Evolutionary conservation across 2,329 filamentous ascomycete genomes (phyloP).

Genomic region (Neonectria sp.): DNA sequence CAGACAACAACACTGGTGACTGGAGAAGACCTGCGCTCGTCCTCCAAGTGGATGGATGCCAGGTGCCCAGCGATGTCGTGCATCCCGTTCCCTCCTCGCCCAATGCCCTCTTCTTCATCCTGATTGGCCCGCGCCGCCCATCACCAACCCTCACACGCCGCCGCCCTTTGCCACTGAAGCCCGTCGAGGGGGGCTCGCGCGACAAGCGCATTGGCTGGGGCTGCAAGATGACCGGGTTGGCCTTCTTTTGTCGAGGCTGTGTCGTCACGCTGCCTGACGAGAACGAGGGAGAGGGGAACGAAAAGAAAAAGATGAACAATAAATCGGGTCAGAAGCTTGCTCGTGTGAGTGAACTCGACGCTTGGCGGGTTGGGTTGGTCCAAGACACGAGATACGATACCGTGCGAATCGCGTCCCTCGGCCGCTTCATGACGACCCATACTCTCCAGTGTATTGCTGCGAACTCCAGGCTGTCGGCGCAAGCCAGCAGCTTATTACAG

Average conservation of each 20-base stretch:
- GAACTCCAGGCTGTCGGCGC: not conserved
- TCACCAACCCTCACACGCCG: constrained; percentile 19
- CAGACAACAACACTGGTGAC: not conserved
- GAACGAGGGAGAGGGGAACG: not conserved
- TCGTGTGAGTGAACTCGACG: constrained; percentile 40
- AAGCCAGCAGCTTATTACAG: not conserved
- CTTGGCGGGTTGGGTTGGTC: constrained; percentile 36
- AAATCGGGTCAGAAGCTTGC: not conserved
- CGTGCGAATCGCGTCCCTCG: not conserved
- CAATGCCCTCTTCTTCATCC: constrained; percentile 7
- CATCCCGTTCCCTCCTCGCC: constrained; percentile 38
- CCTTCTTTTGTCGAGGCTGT: constrained; percentile 42
- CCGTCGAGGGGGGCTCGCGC: constrained; percentile 48
- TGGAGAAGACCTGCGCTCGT: not conserved
- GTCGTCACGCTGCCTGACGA: constrained; percentile 42
- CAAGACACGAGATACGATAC: not conserved
- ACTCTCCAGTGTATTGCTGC: not conserved
- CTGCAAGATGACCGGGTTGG: constrained; percentile 38
- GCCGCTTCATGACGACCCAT: not conserved
- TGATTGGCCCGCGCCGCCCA: constrained; percentile 23
- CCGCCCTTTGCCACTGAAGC: constrained; percentile 48
- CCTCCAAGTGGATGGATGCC: not conserved
- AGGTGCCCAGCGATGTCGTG: constrained; percentile 57
- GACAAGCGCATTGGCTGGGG: constrained; percentile 51
- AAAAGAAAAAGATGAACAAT: not conserved